A percentile compares a stretch with the other conserved stretches of the same genome.
These are phyloP conservation scores for Stephania japonica DNA, from an alignment of 164 flowering plant species.

Conservation along the genomic window DNA sequence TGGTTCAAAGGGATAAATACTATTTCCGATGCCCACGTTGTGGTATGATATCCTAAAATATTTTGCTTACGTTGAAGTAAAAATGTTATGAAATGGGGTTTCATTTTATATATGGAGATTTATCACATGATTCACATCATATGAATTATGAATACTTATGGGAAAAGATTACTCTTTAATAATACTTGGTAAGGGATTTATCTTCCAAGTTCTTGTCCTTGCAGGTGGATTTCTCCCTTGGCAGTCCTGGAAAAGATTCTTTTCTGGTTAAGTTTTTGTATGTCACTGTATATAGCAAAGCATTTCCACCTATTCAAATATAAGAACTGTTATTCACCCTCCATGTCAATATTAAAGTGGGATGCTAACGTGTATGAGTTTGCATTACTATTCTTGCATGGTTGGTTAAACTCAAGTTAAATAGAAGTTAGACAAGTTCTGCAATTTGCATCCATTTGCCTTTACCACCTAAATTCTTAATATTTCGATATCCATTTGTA, in stretches of 20 bases:
- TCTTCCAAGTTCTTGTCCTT: background rate
- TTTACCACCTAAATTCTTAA: background rate
- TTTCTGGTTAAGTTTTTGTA: constrained; percentile 43
- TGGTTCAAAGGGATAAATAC: constrained; percentile 55
- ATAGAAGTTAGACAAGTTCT: too few relatives aligned
- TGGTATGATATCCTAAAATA: constrained; percentile 34
- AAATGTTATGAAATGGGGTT: constrained; percentile 2
- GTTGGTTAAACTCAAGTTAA: too few relatives aligned
- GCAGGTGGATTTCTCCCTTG: constrained; percentile 97
- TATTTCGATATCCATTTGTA: background rate
- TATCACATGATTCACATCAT: background rate
- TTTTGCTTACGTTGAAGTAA: background rate
- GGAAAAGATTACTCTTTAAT: too few relatives aligned
- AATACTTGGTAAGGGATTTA: background rate
- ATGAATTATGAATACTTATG: too few relatives aligned
- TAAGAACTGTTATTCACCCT: background rate
- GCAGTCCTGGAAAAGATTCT: constrained; percentile 93
- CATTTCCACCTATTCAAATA: background rate
- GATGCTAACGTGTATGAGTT: background rate
- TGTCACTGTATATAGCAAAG: background rate
- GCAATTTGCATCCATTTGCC: too few relatives aligned
- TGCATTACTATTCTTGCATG: background rate
- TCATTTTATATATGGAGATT: background rate
- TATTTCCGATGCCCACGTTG: constrained; percentile 80
- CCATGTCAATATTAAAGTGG: background rate